Percentiles rank a stretch among this genome's conserved stretches.
phyloP scores from a whole-genome alignment of 2,329 filamentous ascomycete species.

The Aspergillus thermomutatus region DNA sequence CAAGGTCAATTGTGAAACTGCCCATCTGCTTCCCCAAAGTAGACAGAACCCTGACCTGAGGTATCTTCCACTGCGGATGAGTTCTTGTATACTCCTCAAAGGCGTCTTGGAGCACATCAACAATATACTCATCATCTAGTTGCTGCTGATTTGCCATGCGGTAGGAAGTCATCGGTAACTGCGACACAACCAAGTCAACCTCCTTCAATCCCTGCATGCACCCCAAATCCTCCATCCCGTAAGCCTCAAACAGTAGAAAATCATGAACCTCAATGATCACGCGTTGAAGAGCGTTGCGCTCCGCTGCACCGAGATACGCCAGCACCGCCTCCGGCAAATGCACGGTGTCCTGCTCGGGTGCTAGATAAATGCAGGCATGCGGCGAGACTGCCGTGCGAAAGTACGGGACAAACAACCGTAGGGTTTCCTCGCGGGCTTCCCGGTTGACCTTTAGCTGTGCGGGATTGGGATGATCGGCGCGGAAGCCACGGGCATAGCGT shows the following conservation, averaged over 20 bases:
- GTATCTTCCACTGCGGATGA: not conserved
- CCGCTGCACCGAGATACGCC: not conserved
- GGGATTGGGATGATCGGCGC: not conserved
- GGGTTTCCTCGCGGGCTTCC: not conserved
- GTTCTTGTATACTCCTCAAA: not conserved
- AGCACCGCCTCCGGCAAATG: not conserved
- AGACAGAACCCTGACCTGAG: not conserved
- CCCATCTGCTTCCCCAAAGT: not conserved
- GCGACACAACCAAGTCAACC: not conserved
- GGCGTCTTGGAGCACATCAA: not conserved
- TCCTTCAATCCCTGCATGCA: not conserved
- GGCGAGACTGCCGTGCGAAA: not conserved
- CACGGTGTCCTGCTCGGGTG: not conserved
- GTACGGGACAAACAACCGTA: not conserved
- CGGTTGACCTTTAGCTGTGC: not conserved
- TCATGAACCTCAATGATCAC: not conserved
- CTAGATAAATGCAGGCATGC: not conserved
- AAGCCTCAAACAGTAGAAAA: not conserved
- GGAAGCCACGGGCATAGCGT: not conserved
- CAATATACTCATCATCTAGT: too few species aligned
- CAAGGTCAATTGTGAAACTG: not conserved
- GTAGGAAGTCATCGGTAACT: not conserved
- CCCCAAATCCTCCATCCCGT: not conserved
- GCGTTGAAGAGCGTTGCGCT: not conserved
- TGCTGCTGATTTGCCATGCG: too few species aligned